phyloP scores from a whole-genome alignment of 371 early-diverging fungal species.

The Conidiobolus incongruus region DNA sequence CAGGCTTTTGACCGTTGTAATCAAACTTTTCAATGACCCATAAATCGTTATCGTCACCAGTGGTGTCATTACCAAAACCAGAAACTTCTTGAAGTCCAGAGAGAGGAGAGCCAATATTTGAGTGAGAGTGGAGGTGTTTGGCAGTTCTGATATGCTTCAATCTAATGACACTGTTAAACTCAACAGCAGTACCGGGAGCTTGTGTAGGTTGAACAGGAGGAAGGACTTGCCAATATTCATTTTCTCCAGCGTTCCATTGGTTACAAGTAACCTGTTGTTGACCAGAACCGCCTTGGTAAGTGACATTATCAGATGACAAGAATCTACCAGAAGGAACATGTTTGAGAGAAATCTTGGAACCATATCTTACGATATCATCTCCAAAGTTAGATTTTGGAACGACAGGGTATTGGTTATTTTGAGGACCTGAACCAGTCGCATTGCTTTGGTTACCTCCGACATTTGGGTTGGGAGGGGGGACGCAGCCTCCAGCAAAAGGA shows the following conservation, averaged over 20 bases:
- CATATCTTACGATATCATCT: slow-evolving; percentile 1
- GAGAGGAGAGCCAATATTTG: slow-evolving; percentile 17
- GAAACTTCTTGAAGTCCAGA: slow-evolving; percentile 35
- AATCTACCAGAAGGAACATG: slow-evolving; percentile 27
- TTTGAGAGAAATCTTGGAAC: slow-evolving; percentile 20
- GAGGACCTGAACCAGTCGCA: neutral
- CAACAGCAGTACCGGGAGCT: slow-evolving; percentile 15
- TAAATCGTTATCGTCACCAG: slow-evolving; percentile 28
- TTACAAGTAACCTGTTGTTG: slow-evolving; percentile 13
- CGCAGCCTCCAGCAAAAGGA: too few relatives aligned
- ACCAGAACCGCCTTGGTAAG: slow-evolving; percentile 19
- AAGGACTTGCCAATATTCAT: slow-evolving; percentile 23
- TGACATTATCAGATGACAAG: slow-evolving; percentile 13
- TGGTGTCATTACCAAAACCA: slow-evolving; percentile 19
- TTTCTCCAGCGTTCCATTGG: slow-evolving; percentile 14
- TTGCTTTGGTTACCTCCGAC: neutral
- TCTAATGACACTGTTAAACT: slow-evolving; percentile 24
- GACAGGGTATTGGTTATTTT: neutral
- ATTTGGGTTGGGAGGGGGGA: too few relatives aligned
- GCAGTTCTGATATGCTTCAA: slow-evolving; percentile 22
- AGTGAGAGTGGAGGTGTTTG: slow-evolving; percentile 28
- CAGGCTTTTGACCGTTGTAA: neutral
- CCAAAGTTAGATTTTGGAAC: neutral
- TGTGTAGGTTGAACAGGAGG: slow-evolving; percentile 10
- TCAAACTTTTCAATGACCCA: slow-evolving; percentile 25